Evolutionary conservation across 2,329 filamentous ascomycete species (phyloP).

Genomic region (Aspergillus amoenus): DNA sequence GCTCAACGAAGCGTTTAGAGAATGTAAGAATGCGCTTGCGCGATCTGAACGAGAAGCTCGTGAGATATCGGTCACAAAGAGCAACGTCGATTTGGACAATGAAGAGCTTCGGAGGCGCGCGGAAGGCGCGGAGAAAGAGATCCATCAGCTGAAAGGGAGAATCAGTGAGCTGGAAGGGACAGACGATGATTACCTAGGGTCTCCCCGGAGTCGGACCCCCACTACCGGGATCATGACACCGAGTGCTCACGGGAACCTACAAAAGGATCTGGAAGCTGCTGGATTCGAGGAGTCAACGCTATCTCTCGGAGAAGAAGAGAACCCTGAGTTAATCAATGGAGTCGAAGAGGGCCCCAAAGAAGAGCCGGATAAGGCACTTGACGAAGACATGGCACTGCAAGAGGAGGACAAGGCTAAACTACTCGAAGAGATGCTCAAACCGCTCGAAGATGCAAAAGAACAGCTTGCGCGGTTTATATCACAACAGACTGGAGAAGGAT

Average conservation of each 20-base stretch:
- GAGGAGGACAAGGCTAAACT: slow-evolving; percentile 41
- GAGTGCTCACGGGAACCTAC: slow-evolving; percentile 39
- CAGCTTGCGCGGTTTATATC: slow-evolving; percentile 41
- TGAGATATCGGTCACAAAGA: slow-evolving; percentile 50
- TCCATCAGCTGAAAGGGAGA: slow-evolving; percentile 42
- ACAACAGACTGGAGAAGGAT: slow-evolving; percentile 31
- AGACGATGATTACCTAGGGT: slow-evolving; percentile 43
- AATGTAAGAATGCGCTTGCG: slow-evolving; percentile 47
- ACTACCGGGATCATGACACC: slow-evolving; percentile 40
- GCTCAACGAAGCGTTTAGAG: slow-evolving; percentile 43
- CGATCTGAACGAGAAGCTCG: slow-evolving; percentile 50
- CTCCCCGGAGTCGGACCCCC: slow-evolving; percentile 38
- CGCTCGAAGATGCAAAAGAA: slow-evolving; percentile 42
- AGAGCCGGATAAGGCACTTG: slow-evolving; percentile 31
- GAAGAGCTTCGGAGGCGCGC: slow-evolving; percentile 47
- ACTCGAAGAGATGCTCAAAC: slow-evolving; percentile 40
- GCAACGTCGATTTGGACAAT: slow-evolving; percentile 50
- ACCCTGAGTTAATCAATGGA: slow-evolving; percentile 38
- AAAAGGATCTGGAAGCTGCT: slow-evolving; percentile 44
- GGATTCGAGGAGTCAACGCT: slow-evolving; percentile 41
- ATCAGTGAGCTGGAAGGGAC: slow-evolving; percentile 44
- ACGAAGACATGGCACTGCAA: slow-evolving; percentile 25
- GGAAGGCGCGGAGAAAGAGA: slow-evolving; percentile 41
- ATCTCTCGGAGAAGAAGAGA: slow-evolving; percentile 37
- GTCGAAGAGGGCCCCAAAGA: slow-evolving; percentile 35